These are phyloP conservation scores for Cladosporium velox DNA, from an alignment of 2,329 filamentous ascomycete species.

Conservation along the genomic window DNA sequence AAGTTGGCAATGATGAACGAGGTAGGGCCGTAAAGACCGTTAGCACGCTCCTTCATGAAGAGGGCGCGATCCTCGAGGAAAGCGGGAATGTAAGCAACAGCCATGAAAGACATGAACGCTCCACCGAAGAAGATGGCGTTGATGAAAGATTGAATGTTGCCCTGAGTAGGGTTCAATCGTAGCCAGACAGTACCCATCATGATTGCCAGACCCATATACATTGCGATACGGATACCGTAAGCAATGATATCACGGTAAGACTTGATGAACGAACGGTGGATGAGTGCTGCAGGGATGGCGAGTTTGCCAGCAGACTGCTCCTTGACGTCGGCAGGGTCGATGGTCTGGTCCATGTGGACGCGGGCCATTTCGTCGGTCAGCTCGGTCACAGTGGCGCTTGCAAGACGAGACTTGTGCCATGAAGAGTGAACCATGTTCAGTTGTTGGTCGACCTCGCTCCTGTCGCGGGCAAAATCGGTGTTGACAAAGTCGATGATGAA, in stretches of 20 bases:
- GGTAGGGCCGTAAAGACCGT: conserved; percentile 75
- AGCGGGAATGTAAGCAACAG: conserved; percentile 77
- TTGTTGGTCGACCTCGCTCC: conserved; percentile 49
- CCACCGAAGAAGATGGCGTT: conserved; percentile 70
- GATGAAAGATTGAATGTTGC: conserved; percentile 76
- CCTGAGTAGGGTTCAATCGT: conserved; percentile 66
- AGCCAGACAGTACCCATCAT: conserved; percentile 91
- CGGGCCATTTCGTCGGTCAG: conserved; percentile 40
- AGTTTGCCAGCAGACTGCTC: conserved; percentile 47
- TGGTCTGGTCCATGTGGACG: conserved; percentile 36
- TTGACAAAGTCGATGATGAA: conserved; percentile 78
- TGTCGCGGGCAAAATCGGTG: conserved; percentile 66
- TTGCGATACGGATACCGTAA: conserved; percentile 78
- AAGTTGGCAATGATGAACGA: conserved; percentile 79
- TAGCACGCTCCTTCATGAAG: conserved; percentile 75
- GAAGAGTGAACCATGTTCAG: conserved; percentile 56
- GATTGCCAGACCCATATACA: conserved; percentile 79
- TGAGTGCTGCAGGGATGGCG: conserved; percentile 62
- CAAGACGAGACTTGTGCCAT: conserved; percentile 56
- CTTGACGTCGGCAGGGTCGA: conserved; percentile 31
- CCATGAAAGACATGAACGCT: conserved; percentile 57
- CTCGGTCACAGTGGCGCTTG: conserved; percentile 38
- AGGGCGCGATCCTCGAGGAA: conserved; percentile 76
- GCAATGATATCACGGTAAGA: conserved; percentile 80
- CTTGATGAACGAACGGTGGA: conserved; percentile 81